phyloP scores from a whole-genome alignment of 371 early-diverging fungal genomes.

The Funneliformis caledonium region DNA sequence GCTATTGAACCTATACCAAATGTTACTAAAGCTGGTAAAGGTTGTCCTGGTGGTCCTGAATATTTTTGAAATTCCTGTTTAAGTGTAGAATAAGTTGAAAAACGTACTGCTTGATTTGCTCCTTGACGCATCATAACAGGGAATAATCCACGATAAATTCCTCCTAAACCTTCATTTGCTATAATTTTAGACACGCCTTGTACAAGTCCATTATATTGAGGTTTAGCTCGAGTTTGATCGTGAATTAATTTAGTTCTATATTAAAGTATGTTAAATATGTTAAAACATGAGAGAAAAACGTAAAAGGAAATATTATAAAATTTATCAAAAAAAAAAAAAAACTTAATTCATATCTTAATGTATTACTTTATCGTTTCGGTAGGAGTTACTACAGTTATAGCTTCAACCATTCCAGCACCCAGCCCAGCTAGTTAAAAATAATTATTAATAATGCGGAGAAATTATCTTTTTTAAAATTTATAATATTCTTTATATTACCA shows the following conservation, averaged over 20 bases:
- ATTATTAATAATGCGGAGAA: not conserved
- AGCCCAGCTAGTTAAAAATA: conserved; percentile 69
- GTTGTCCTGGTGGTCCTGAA: conserved; percentile 42
- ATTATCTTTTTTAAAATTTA: no score
- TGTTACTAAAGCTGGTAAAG: conserved; percentile 66
- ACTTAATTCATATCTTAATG: no score
- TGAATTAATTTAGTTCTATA: conserved; percentile 83
- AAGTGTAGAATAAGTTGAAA: conserved; percentile 82
- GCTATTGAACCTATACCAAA: conserved; percentile 84
- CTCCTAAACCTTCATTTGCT: conserved; percentile 77
- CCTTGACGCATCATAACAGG: conserved; percentile 93
- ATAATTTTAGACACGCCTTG: conserved; percentile 71
- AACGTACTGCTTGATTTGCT: conserved; percentile 90
- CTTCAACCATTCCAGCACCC: conserved; percentile 89
- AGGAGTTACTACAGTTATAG: conserved; percentile 85
- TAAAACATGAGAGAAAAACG: no score
- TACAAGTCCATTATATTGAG: conserved; percentile 78
- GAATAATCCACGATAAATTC: conserved; percentile 87
- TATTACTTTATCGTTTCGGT: conserved; percentile 93
- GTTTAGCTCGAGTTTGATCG: conserved; percentile 67
- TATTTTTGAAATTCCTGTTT: conserved; percentile 62
- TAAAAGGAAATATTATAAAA: no score
- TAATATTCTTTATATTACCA: conserved; percentile 40
- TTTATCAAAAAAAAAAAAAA: no score
- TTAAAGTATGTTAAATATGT: not conserved